Evolutionary conservation across 2,329 filamentous ascomycete species (phyloP), one percentile per base, ranked within the genome.

Genomic region (Metarhizium brunneum): DNA sequence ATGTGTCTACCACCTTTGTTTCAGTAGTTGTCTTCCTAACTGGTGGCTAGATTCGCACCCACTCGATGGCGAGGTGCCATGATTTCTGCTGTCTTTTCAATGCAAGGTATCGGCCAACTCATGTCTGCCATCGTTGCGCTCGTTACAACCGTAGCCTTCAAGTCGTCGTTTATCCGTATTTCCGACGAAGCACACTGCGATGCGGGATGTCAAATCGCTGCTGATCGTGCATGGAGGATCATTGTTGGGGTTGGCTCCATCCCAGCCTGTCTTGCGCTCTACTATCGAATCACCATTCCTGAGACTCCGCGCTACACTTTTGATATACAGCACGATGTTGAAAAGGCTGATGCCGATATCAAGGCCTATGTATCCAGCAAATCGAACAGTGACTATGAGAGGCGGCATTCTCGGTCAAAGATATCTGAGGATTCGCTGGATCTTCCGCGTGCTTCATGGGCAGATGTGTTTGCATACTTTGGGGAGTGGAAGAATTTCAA

Each of bases 261-360:
- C 10, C 89, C 89, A 0, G 89, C 86, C 3, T 87, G 83, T 63
- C 79, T 91, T 56, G 89, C 88, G 13, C 76, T 94, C n/a, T 92
- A 92, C 71, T 94, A 89, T 72, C 86, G 89, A 59, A 80, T 94
- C 53, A 92, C 88, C 25, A 92, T 94, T 57, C 89, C 89, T 8
- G 90, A 94, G 72, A 92, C 89, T 3, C 88, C 88, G 42, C 82
- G 88, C 42, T 92, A 92, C 69, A 92, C 88, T 1, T 90, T 92
- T 62, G 89, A 94, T 67, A 83, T 94, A 2, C 79, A 83, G 32
- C 85, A 84, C 57, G 88, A 94, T 64, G 77, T 89, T 35, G 81
- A 88, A 68, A 88, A 90, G 71, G 89, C 83, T 35, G 84, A 86
- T 56, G 84, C 83, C 11, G 89, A 92, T 62, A 83, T 88, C 62